Percentiles rank a stretch among this genome's conserved stretches.
Conservation (phyloP, 2,329 filamentous ascomycete genomes). For the Plenodomus tracheiphilus region DNA sequence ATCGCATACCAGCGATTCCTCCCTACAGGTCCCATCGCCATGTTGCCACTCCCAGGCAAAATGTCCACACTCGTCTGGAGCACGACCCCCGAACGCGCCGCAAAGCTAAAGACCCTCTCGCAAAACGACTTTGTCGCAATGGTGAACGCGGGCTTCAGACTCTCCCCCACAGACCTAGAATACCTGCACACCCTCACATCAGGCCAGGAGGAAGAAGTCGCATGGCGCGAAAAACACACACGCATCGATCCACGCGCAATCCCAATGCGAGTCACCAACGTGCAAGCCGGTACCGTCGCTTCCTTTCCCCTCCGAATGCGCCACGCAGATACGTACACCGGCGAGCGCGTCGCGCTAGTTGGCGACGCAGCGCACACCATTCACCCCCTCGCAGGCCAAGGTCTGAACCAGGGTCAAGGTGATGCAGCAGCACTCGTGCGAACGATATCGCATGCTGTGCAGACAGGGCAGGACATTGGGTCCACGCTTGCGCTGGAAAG, state of each 20-base stretch:
- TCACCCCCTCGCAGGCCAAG: slow-evolving; percentile 92
- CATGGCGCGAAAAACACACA: slow-evolving; percentile 81
- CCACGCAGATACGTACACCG: slow-evolving; percentile 91
- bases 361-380: slow-evolving; percentile 95
- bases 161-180: slow-evolving; percentile 75
- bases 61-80: slow-evolving; percentile 92
- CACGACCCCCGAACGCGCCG: slow-evolving; percentile 78
- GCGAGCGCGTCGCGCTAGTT: slow-evolving; percentile 85
- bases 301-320: slow-evolving; percentile 90
- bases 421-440: slow-evolving; percentile 80
- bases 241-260: slow-evolving; percentile 51
- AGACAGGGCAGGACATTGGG: slow-evolving; percentile 86
- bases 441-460: slow-evolving; percentile 74
- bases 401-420: slow-evolving; percentile 88
- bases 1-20: slow-evolving; percentile 95
- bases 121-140: slow-evolving; percentile 76
- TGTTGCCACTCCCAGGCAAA: slow-evolving; percentile 85
- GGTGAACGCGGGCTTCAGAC: slow-evolving; percentile 91
- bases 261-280: slow-evolving; percentile 67
- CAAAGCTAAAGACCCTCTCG: slow-evolving; percentile 75
- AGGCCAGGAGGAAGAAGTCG: slow-evolving; percentile 69
- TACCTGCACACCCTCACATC: slow-evolving; percentile 72
- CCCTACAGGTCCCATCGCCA: slow-evolving; percentile 86
- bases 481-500: slow-evolving; percentile 74
- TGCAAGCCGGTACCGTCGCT: slow-evolving; percentile 80